Conservation (phyloP, 345 rosid species). For the Gossypium herbaceum region DNA sequence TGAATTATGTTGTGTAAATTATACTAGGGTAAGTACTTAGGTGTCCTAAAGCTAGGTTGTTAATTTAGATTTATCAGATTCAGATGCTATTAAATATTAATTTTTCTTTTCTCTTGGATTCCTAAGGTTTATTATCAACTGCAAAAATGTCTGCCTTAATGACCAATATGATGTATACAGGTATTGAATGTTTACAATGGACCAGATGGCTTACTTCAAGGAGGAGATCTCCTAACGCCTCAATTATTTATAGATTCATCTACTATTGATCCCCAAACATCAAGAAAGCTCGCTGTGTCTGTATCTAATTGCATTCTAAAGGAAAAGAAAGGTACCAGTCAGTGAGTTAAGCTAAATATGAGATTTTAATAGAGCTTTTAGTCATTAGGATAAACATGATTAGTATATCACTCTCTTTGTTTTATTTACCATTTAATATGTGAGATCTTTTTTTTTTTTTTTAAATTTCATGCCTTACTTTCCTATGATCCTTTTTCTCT, state of each 20-base stretch:
- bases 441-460: background rate
- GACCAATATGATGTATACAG: slow-evolving; percentile 35
- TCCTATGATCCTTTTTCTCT: background rate
- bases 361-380: background rate
- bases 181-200: slow-evolving; percentile 85
- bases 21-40: background rate
- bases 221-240: slow-evolving; percentile 52
- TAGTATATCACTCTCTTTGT: background rate
- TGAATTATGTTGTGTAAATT: background rate
- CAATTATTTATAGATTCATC: slow-evolving; percentile 78
- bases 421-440: background rate
- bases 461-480: background rate
- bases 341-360: background rate
- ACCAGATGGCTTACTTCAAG: slow-evolving; percentile 64
- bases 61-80: slow-evolving; percentile 7
- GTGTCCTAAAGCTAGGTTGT: background rate
- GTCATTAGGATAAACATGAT: background rate
- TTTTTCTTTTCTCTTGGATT: background rate
- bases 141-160: slow-evolving; percentile 10
- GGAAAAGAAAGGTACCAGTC: slow-evolving; percentile 52
- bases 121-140: background rate
- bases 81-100: background rate
- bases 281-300: slow-evolving; percentile 59
- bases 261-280: slow-evolving; percentile 85
- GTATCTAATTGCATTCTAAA: slow-evolving; percentile 54